Evolutionary conservation across 2,329 filamentous ascomycete species (phyloP).

Genomic region (Pleurostoma richardsiae): DNA sequence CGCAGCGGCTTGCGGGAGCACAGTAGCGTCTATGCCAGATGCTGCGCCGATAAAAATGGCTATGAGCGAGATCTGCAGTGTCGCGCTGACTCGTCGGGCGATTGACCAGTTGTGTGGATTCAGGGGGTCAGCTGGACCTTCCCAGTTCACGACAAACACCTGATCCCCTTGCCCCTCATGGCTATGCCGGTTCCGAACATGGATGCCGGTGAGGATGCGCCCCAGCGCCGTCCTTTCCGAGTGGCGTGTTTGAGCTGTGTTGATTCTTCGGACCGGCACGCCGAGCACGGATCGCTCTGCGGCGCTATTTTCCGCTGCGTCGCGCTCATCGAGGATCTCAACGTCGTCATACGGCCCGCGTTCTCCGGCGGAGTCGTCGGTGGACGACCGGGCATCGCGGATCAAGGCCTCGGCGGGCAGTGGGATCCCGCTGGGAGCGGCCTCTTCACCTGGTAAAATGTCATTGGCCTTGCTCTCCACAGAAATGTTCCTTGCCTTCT

Average conservation of each 20-base stretch:
- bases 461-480: background rate
- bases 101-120: conserved; percentile 30
- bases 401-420: background rate
- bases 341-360: background rate
- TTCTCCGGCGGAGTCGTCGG: background rate
- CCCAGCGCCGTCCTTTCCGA: conserved; percentile 15
- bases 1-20: conserved; percentile 34
- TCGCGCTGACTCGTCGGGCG: conserved; percentile 27
- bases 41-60: conserved; percentile 45
- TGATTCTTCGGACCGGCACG: conserved; percentile 4
- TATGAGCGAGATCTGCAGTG: conserved; percentile 37
- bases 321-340: background rate
- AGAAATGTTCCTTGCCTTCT: conserved; percentile 10
- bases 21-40: conserved; percentile 46
- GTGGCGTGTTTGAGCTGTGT: conserved; percentile 11
- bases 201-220: conserved; percentile 21
- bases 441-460: background rate
- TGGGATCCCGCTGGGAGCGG: background rate
- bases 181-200: conserved; percentile 16
- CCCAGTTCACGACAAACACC: conserved; percentile 32
- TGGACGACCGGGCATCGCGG: background rate
- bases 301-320: background rate
- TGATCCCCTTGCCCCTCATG: conserved; percentile 17
- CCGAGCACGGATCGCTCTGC: background rate
- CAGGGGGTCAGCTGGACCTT: conserved; percentile 25